Base-by-base conservation (phyloP, 129 eudicot species). In the sunflower (Helianthus annuus) region DNA sequence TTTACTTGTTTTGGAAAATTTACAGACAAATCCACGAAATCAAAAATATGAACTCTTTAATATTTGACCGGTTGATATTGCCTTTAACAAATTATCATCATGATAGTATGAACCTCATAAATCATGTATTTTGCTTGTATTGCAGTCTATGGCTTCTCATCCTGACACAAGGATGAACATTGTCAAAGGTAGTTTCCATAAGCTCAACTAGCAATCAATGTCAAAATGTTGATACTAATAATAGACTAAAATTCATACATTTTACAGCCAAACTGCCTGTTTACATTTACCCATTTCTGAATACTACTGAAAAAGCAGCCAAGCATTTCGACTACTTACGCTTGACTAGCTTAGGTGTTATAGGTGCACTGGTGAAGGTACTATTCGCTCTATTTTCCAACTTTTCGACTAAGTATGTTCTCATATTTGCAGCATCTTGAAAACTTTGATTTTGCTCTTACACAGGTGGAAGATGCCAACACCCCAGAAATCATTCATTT, bases 291-390 rank as follows among this genome's bases (percentile, higher is more conserved):
- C 88, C 85, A 3, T 81, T 77, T 51, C 24, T 84, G 73, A 74
- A 66, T 39, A 78, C 69, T 49, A 52, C 53, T 16, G 83, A 51
- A 49, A 63, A 46, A 0, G 67, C 63, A 16, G 16, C 53, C 44
- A 81, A 70, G 64, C 85, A 77, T 32, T 81, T 77, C 32, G 76
- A 81, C 32, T 77, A 64, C 76, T 67, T 84, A 19, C 83, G 83
- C 14, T 72, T 84, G 13, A 74, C 80, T 69, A 81, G 83, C 76
- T 70, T 84, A 49, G 83, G 85, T 27, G 81, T 78, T 22, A 65
- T 84, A 2, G 83, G 85, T 29, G 83, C 81, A 5, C 81, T 84
- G 0, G 66, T 81, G 34, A 84, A 84, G 81, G 88, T 81, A 64
- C 82, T 17, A 67, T 54, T 74, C 39, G 4, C 38, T 39, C 46